Conservation (phyloP, 345 rosid genomes). For the Melaleuca alternifolia region DNA sequence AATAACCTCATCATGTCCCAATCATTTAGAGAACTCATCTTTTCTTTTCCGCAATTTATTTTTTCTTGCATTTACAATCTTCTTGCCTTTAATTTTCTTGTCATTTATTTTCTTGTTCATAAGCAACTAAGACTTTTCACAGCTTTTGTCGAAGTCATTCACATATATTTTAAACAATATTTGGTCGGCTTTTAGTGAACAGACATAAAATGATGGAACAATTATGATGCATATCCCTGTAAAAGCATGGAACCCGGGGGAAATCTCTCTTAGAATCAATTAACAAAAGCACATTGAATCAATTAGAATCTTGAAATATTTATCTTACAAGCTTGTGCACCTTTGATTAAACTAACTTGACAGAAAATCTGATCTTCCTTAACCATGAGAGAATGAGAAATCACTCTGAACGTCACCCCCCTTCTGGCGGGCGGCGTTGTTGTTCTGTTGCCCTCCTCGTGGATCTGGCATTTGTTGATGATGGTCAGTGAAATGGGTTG, state of each 20-base stretch:
- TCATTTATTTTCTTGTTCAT: neutral
- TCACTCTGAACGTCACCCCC: neutral
- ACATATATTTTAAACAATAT: neutral
- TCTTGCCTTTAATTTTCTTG: neutral
- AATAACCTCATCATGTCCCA: neutral
- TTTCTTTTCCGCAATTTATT: neutral
- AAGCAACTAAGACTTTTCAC: neutral
- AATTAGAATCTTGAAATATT: neutral
- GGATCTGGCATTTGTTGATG: neutral
- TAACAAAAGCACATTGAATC: neutral
- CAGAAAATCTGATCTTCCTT: neutral
- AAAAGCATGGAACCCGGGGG: neutral
- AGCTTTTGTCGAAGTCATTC: neutral
- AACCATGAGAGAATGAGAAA: conserved; percentile 8
- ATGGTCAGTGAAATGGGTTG: neutral
- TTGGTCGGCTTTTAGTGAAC: neutral
- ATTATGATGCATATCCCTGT: neutral
- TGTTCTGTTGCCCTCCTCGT: neutral
- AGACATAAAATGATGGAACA: neutral
- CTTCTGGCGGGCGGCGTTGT: neutral
- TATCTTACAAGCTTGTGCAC: neutral
- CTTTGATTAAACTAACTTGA: neutral
- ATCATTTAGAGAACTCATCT: neutral
- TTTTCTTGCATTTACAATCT: neutral
- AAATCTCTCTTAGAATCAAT: neutral